Evolutionary conservation across 257 asterid genomes (phyloP).

Genomic region (Solanum rostratum): DNA sequence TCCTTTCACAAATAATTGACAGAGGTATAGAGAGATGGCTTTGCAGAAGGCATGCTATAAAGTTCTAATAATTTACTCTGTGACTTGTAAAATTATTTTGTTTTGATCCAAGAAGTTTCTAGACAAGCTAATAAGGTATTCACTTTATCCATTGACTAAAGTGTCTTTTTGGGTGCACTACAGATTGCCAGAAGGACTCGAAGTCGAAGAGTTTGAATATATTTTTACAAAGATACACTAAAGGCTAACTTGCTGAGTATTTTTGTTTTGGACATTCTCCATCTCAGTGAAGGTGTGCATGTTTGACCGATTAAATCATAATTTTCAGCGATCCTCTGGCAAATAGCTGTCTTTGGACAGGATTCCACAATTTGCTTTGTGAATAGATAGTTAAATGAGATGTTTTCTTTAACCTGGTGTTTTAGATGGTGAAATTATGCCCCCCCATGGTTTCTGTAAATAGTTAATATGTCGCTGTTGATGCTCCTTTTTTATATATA

Average conservation of each 20-base stretch:
- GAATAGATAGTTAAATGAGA: background rate
- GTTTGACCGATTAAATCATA: background rate
- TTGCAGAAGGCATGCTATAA: background rate
- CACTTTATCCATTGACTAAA: background rate
- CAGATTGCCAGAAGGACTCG: slow-evolving; percentile 39
- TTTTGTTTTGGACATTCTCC: background rate
- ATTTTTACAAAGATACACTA: background rate
- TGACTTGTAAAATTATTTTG: background rate
- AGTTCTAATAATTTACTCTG: background rate
- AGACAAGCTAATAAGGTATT: background rate
- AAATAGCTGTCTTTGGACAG: background rate
- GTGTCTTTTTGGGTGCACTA: background rate
- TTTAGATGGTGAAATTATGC: background rate
- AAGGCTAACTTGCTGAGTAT: background rate
- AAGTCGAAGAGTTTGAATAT: slow-evolving; percentile 23
- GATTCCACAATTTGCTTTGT: background rate
- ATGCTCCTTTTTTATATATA: background rate
- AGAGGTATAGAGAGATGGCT: background rate
- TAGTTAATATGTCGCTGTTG: background rate
- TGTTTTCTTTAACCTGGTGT: background rate
- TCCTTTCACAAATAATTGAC: background rate
- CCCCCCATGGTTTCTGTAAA: background rate
- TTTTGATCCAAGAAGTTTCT: background rate
- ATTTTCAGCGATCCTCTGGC: background rate
- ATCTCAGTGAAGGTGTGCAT: background rate